Percentiles rank a stretch among this genome's conserved stretches.
Conservation (phyloP, 306 rosid species). For the Crataegus laevigata region DNA sequence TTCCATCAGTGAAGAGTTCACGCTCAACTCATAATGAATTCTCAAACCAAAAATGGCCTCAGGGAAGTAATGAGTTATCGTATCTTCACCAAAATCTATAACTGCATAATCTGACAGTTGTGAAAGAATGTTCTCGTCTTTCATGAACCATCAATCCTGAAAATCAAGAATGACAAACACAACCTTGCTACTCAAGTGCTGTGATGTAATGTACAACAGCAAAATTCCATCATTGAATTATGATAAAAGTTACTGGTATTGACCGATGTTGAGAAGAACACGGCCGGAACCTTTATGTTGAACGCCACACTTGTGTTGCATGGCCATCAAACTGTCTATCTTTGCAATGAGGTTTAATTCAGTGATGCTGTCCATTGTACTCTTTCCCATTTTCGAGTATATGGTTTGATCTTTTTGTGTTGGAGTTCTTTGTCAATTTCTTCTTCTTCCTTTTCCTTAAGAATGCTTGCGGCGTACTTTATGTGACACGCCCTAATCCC, state of each 20-base stretch:
- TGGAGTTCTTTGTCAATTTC: conserved; percentile 20
- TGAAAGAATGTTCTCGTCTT: conserved; percentile 65
- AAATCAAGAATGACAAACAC: conserved; percentile 81
- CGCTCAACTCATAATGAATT: conserved; percentile 65
- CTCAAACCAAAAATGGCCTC: conserved; percentile 70
- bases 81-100: conserved; percentile 46
- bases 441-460: neutral
- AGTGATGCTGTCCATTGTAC: conserved; percentile 59
- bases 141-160: conserved; percentile 80
- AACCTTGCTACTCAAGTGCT: conserved; percentile 62
- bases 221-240: conserved; percentile 81
- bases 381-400: conserved; percentile 87
- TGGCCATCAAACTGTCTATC: conserved; percentile 13
- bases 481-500: too few species aligned
- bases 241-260: conserved; percentile 88
- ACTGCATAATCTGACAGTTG: conserved; percentile 56
- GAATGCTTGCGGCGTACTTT: neutral
- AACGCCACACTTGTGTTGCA: conserved; percentile 44
- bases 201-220: conserved; percentile 38
- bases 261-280: conserved; percentile 85
- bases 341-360: conserved; percentile 51
- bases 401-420: conserved; percentile 60
- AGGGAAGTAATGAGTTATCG: conserved; percentile 71
- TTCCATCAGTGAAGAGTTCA: conserved; percentile 56
- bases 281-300: conserved; percentile 70